Evolutionary conservation across 768 basidiomycete species (phyloP).

Genomic region (Astraeus odoratus): DNA sequence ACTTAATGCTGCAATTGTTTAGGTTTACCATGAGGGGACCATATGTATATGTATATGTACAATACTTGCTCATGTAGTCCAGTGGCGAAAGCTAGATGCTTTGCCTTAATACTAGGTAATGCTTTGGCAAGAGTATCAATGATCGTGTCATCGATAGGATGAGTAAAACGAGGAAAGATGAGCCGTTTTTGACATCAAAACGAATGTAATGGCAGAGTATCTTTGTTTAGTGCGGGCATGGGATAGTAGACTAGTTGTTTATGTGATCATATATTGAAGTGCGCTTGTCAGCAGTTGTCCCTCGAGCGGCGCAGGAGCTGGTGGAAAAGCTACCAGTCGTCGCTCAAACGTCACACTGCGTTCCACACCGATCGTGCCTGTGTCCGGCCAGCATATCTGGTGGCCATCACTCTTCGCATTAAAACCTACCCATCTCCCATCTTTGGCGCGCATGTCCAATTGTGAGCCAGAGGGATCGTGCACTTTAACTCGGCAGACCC

Average conservation of each 20-base stretch:
- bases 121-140: constrained; percentile 37
- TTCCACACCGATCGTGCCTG: constrained; percentile 6
- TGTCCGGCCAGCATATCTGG: constrained; percentile 9
- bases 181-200: no score
- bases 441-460: constrained; percentile 17
- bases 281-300: constrained; percentile 8
- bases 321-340: background rate
- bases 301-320: background rate
- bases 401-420: constrained; percentile 26
- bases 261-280: constrained; percentile 33
- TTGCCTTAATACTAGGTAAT: constrained; percentile 13
- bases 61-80: no score
- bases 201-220: no score
- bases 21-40: no score
- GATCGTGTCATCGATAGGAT: constrained; percentile 22
- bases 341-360: constrained; percentile 6
- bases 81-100: background rate
- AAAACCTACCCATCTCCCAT: constrained; percentile 30
- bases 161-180: no score
- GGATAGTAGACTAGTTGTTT: no score
- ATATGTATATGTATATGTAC: no score
- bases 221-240: no score
- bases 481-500: constrained; percentile 5
- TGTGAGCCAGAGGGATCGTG: constrained; percentile 14
- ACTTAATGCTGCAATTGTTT: no score